These are phyloP conservation scores for Primulina huaijiensis DNA, from an alignment of 257 asterid species.

Conservation along the genomic window DNA sequence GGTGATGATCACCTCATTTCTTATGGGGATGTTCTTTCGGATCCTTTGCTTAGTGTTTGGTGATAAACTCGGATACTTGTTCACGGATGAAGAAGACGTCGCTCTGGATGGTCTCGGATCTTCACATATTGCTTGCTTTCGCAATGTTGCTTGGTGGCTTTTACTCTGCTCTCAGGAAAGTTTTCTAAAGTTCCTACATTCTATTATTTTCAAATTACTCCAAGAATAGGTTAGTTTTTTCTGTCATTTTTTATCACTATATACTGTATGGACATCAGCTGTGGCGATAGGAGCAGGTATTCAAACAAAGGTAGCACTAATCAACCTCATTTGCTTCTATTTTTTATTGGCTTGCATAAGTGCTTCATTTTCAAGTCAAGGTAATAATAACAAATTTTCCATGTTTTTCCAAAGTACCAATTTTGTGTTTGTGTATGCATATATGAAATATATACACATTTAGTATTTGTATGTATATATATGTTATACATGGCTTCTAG, in stretches of 20 bases:
- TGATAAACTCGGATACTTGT: slow-evolving; percentile 49
- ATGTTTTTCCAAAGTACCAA: neutral
- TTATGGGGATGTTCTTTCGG: slow-evolving; percentile 45
- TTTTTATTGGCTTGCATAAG: slow-evolving; percentile 38
- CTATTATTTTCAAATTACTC: neutral
- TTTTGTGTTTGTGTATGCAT: no score
- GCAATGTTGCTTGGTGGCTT: slow-evolving; percentile 63
- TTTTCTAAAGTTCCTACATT: neutral
- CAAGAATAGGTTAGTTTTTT: neutral
- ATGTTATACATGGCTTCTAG: neutral
- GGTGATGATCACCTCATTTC: slow-evolving; percentile 40
- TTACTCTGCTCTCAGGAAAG: slow-evolving; percentile 70
- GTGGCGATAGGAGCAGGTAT: slow-evolving; percentile 64
- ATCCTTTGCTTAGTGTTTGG: slow-evolving; percentile 53
- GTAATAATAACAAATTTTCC: neutral
- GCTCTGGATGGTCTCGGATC: slow-evolving; percentile 45
- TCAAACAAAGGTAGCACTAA: slow-evolving; percentile 43
- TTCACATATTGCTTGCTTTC: slow-evolving; percentile 57
- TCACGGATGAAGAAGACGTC: slow-evolving; percentile 48
- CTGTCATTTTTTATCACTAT: neutral
- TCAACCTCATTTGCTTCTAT: slow-evolving; percentile 41
- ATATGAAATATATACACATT: no score
- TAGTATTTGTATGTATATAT: no score
- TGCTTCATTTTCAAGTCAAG: slow-evolving; percentile 33
- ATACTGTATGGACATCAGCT: slow-evolving; percentile 24